Conservation (phyloP, 768 basidiomycete species). For the Kwoniella europaea region DNA sequence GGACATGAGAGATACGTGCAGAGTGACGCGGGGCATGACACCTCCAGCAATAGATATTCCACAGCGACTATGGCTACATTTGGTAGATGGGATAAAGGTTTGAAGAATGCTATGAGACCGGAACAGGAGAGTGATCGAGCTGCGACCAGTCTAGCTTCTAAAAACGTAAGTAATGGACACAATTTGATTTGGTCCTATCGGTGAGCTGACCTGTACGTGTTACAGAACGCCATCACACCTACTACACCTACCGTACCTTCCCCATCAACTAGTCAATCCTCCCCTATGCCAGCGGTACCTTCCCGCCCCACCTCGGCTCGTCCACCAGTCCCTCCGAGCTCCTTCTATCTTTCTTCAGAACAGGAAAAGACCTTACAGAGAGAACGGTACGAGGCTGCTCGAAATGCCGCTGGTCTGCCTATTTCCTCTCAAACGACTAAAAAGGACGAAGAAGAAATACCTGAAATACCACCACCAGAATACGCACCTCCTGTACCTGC, state of each 20-base stretch:
- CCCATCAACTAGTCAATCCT: constrained; percentile 18
- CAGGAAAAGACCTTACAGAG: constrained; percentile 26
- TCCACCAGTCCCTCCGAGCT: constrained; percentile 7
- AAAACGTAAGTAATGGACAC: constrained; percentile 13
- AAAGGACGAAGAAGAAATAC: constrained; percentile 19
- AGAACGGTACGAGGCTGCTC: constrained; percentile 35
- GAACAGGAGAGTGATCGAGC: constrained; percentile 8
- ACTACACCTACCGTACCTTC: constrained; percentile 14
- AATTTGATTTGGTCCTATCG: too few relatives aligned
- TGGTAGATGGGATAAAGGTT: constrained; percentile 38
- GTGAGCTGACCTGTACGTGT: not conserved
- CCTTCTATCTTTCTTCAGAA: constrained; percentile 32
- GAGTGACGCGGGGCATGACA: constrained; percentile 35
- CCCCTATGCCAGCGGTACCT: not conserved
- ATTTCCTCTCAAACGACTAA: not conserved
- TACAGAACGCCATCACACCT: constrained; percentile 13
- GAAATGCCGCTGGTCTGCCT: constrained; percentile 17
- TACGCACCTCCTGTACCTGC: constrained; percentile 42
- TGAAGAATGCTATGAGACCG: constrained; percentile 16
- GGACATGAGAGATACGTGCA: constrained; percentile 11
- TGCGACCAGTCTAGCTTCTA: constrained; percentile 7
- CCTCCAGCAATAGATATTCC: constrained; percentile 21
- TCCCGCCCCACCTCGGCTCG: constrained; percentile 8
- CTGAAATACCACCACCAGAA: constrained; percentile 45
- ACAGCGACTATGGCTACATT: constrained; percentile 38